Evolutionary conservation across 139 green algal species (phyloP).

Genomic region (Asterochloris sp.): DNA sequence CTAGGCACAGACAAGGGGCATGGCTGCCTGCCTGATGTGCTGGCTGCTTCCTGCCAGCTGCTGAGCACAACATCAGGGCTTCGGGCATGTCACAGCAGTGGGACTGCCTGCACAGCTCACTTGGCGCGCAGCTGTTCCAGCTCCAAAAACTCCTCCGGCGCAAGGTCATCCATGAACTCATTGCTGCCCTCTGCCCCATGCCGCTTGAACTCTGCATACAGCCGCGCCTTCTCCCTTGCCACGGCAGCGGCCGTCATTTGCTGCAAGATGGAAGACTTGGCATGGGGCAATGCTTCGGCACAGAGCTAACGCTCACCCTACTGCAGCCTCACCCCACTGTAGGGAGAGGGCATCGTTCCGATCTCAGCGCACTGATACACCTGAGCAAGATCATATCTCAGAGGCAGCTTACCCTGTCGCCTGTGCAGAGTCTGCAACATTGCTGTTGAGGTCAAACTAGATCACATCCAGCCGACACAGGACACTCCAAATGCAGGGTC

Average conservation of each 20-base stretch:
- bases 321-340: background rate
- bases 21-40: no score
- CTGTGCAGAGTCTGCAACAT: no score
- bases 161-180: constrained; percentile 10
- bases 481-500: background rate
- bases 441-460: background rate
- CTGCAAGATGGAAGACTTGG: background rate
- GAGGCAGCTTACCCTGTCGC: no score
- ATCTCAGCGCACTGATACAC: no score
- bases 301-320: background rate
- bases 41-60: background rate
- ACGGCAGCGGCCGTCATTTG: constrained; percentile 30
- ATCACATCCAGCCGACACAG: background rate
- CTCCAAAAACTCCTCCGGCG: constrained; percentile 12
- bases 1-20: no score
- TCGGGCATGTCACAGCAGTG: background rate
- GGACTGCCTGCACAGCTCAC: background rate
- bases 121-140: constrained; percentile 18
- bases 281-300: background rate
- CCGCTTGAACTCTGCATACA: constrained; percentile 21
- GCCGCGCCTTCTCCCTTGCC: constrained; percentile 24
- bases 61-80: background rate
- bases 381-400: no score
- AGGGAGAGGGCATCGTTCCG: background rate
- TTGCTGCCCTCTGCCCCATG: background rate